Evolutionary conservation across 2,329 filamentous ascomycete genomes (phyloP).

Genomic region (Hirsutella rhossiliensis): DNA sequence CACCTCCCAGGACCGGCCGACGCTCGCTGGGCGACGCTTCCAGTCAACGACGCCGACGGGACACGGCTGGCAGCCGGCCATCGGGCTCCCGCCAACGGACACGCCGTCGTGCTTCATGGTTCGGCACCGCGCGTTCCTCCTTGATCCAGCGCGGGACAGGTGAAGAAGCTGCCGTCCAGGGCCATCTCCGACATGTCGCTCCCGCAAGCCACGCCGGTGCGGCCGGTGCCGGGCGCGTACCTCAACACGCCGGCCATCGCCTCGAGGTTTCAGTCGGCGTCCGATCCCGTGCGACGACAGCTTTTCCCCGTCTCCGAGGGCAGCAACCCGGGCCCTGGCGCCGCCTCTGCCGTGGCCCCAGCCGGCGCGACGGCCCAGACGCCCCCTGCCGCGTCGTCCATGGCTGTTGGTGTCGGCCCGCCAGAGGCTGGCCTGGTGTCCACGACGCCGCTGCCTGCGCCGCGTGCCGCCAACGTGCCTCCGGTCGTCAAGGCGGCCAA

Average conservation of each 20-base stretch:
- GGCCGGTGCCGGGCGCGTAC: constrained; percentile 64
- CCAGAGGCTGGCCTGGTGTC: constrained; percentile 15
- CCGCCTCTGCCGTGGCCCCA: constrained; percentile 7
- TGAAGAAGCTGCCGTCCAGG: constrained; percentile 5
- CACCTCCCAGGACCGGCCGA: neutral
- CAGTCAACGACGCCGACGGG: neutral
- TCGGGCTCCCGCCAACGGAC: constrained; percentile 5
- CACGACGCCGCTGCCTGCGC: constrained; percentile 25
- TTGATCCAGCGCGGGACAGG: constrained; percentile 3
- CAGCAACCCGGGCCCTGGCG: constrained; percentile 3
- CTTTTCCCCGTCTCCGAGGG: constrained; percentile 29
- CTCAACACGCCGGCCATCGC: constrained; percentile 58
- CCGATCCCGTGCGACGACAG: constrained; percentile 37
- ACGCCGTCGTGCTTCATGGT: constrained; percentile 14
- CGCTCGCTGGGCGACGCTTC: constrained; percentile 4
- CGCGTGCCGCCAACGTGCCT: constrained; percentile 37
- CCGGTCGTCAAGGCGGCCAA: constrained; percentile 70
- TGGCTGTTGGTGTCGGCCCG: constrained; percentile 8
- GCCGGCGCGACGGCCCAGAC: constrained; percentile 1
- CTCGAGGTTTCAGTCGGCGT: constrained; percentile 30
- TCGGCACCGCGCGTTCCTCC: constrained; percentile 11
- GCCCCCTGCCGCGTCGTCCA: constrained; percentile 9
- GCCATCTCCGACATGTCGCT: constrained; percentile 36
- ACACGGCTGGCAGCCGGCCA: constrained; percentile 2
- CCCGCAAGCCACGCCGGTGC: constrained; percentile 51